A percentile compares a stretch with the other conserved stretches of the same genome.
Conservation (phyloP, 2,329 filamentous ascomycete species). For the Emergomyces africanus region DNA sequence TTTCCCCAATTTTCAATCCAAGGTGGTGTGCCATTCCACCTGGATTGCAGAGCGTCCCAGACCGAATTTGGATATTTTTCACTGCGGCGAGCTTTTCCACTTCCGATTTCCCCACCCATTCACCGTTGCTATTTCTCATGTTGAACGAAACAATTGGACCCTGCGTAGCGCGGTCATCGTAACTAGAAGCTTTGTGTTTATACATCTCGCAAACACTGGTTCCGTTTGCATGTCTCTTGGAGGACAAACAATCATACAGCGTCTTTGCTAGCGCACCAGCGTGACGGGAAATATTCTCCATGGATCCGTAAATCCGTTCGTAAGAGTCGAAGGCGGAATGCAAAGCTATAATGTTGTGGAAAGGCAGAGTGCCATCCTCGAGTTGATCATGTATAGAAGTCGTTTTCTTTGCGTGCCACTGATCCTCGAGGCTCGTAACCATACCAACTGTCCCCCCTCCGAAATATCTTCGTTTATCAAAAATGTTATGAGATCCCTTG, state of each 20-base stretch:
- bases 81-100: constrained; percentile 75
- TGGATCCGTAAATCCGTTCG: constrained; percentile 54
- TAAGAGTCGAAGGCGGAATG: constrained; percentile 62
- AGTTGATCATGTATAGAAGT: constrained; percentile 63
- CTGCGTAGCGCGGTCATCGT: constrained; percentile 34
- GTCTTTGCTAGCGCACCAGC: constrained; percentile 50
- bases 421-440: constrained; percentile 62
- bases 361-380: constrained; percentile 82
- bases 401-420: constrained; percentile 71
- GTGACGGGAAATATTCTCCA: constrained; percentile 58
- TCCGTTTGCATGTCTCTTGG: constrained; percentile 58
- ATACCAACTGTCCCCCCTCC: constrained; percentile 91
- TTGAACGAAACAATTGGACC: constrained; percentile 83
- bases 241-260: constrained; percentile 46
- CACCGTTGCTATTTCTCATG: constrained; percentile 51
- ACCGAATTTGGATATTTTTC: constrained; percentile 70
- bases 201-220: constrained; percentile 55
- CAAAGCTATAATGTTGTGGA: constrained; percentile 80
- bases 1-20: constrained; percentile 64
- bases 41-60: constrained; percentile 83
- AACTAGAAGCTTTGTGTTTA: constrained; percentile 27
- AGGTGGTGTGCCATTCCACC: constrained; percentile 67
- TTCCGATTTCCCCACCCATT: constrained; percentile 69
- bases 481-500: constrained; percentile 51
- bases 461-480: constrained; percentile 65